Percentiles rank a stretch among this genome's conserved stretches.
These are phyloP conservation scores for Apophysomyces variabilis DNA, from an alignment of 371 early-diverging fungal species.

Conservation along the genomic window DNA sequence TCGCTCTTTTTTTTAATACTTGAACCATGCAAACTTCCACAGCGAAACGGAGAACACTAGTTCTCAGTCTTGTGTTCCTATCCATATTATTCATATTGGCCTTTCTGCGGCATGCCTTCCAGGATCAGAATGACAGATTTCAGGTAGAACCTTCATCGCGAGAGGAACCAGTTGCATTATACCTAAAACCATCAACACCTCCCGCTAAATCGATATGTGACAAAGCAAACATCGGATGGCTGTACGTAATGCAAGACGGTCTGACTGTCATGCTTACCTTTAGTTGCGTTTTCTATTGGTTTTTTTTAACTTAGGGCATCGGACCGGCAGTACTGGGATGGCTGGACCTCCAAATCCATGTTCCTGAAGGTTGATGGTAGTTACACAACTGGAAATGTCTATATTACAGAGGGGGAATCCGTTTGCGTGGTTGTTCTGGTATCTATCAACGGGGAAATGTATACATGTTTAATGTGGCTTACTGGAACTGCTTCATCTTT, in stretches of 20 bases:
- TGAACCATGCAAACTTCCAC: conserved; percentile 20
- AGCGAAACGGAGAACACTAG: conserved; percentile 20
- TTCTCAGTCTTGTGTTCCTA: conserved; percentile 15
- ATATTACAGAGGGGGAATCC: conserved; percentile 32
- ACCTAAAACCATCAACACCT: not conserved
- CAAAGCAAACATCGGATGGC: conserved; percentile 34
- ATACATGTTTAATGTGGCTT: no score
- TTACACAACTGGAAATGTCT: conserved; percentile 36
- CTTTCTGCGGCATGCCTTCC: not conserved
- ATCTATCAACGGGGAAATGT: not conserved
- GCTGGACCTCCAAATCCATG: conserved; percentile 43
- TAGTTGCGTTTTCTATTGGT: not conserved
- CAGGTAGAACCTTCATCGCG: not conserved
- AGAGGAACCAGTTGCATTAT: not conserved
- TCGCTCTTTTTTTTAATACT: not conserved
- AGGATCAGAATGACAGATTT: not conserved
- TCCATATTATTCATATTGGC: conserved; percentile 15
- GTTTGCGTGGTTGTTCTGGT: conserved; percentile 46
- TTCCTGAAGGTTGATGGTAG: conserved; percentile 41
- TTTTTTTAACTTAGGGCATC: conserved; percentile 28
- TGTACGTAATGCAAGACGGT: conserved; percentile 24
- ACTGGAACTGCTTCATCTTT: not conserved
- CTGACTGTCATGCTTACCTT: not conserved
- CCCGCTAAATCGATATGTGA: conserved; percentile 25
- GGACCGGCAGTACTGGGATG: conserved; percentile 47